phyloP scores from a whole-genome alignment of 75 land plant species.

The Ceratopteris richardii region DNA sequence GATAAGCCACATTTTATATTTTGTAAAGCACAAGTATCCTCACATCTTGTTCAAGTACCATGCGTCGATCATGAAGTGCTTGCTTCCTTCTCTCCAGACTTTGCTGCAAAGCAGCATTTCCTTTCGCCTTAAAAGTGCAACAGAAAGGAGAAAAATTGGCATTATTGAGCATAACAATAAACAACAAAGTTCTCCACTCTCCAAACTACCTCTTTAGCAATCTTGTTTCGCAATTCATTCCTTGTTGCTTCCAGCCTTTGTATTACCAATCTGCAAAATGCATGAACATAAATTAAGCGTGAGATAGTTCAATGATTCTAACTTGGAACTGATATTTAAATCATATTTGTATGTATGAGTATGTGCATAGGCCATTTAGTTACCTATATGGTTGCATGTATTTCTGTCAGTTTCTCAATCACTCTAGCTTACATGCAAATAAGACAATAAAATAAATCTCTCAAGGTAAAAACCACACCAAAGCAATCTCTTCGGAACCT shows the following conservation, averaged over 20 bases:
- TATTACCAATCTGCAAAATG: constrained; percentile 28
- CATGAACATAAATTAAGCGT: constrained; percentile 8
- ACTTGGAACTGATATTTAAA: too few relatives aligned
- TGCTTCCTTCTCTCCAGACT: constrained; percentile 44
- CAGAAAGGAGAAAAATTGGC: not conserved
- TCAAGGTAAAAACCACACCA: too few relatives aligned
- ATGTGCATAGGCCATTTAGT: too few relatives aligned
- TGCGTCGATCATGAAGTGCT: constrained; percentile 32
- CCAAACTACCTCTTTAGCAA: constrained; percentile 44
- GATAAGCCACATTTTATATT: too few relatives aligned
- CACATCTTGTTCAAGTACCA: constrained; percentile 66
- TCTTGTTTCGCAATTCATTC: constrained; percentile 29
- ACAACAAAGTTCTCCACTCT: not conserved
- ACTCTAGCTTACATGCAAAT: too few relatives aligned
- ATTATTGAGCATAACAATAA: not conserved
- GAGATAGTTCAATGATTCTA: too few relatives aligned
- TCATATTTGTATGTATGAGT: too few relatives aligned
- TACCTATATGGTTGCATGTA: too few relatives aligned
- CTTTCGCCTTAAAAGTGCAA: constrained; percentile 29
- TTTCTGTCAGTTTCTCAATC: too few relatives aligned
- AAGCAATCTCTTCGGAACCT: too few relatives aligned
- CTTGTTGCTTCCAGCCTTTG: constrained; percentile 37
- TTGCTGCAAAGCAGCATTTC: constrained; percentile 34
- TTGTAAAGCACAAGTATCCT: not conserved
- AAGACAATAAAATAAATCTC: too few relatives aligned